Conservation (phyloP, 306 rosid genomes). For the Cicer yamashitae region DNA sequence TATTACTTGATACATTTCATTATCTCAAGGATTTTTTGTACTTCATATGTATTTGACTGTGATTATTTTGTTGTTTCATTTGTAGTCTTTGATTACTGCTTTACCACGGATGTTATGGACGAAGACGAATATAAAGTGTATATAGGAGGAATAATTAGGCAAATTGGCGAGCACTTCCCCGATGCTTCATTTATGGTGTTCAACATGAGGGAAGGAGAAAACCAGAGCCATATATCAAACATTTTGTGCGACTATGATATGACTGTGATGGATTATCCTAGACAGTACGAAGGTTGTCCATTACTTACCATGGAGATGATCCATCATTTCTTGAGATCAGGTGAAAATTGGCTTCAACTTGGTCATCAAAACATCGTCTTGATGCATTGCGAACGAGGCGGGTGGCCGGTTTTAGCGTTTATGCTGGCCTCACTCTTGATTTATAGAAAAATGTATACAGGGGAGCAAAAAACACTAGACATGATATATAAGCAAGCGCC, state of each 20-base stretch:
- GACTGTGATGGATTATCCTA: slow-evolving; percentile 97
- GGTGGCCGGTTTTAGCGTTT: slow-evolving; percentile 95
- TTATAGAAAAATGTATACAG: slow-evolving; percentile 78
- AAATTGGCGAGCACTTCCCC: slow-evolving; percentile 72
- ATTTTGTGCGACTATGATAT: slow-evolving; percentile 77
- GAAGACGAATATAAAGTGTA: slow-evolving; percentile 74
- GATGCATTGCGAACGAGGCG: slow-evolving; percentile 96
- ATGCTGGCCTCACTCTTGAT: slow-evolving; percentile 93
- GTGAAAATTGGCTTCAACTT: slow-evolving; percentile 95
- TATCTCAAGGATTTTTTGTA: slow-evolving; percentile 37
- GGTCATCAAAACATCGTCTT: slow-evolving; percentile 80
- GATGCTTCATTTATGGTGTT: slow-evolving; percentile 96
- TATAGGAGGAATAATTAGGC: slow-evolving; percentile 72
- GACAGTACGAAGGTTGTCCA: slow-evolving; percentile 94
- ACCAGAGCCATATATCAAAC: slow-evolving; percentile 68
- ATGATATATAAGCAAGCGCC: slow-evolving; percentile 96
- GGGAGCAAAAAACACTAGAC: slow-evolving; percentile 91
- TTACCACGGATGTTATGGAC: slow-evolving; percentile 82
- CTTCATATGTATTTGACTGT: slow-evolving; percentile 22
- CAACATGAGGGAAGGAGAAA: slow-evolving; percentile 91
- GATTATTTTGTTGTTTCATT: slow-evolving; percentile 42
- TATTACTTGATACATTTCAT: slow-evolving; percentile 24
- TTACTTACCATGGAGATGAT: slow-evolving; percentile 92
- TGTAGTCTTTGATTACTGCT: slow-evolving; percentile 96
- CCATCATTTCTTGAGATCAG: slow-evolving; percentile 92